phyloP scores from a whole-genome alignment of 768 basidiomycete species.

The Russula olivacea region DNA sequence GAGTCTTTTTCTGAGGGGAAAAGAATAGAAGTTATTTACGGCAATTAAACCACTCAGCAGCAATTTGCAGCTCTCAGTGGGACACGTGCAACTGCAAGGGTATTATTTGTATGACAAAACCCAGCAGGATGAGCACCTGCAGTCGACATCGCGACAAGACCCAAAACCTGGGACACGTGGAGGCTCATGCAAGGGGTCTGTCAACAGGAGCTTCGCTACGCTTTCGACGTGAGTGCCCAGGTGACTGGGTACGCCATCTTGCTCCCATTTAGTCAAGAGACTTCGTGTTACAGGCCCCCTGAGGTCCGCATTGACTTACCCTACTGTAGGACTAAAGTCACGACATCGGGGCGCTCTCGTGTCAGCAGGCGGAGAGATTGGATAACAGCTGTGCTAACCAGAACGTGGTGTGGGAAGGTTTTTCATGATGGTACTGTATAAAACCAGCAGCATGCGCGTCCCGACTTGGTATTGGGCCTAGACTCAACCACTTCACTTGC shows the following conservation, averaged over 20 bases:
- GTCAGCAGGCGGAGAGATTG: neutral
- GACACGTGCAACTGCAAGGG: conserved; percentile 49
- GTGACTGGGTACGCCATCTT: neutral
- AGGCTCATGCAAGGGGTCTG: neutral
- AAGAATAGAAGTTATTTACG: neutral
- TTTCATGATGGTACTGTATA: too few species aligned
- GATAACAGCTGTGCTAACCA: neutral
- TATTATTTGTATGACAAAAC: neutral
- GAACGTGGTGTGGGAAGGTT: neutral
- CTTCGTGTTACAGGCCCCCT: neutral
- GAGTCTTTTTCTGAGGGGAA: neutral
- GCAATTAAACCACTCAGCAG: conserved; percentile 36
- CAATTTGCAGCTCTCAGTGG: conserved; percentile 57
- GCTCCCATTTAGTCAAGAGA: neutral
- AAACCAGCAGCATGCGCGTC: neutral
- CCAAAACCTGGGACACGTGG: too few species aligned
- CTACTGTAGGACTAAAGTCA: too few species aligned
- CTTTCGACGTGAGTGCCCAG: neutral
- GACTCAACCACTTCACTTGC: neutral
- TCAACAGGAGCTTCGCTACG: neutral
- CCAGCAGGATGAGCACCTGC: neutral
- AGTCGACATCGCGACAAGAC: neutral
- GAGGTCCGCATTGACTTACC: neutral
- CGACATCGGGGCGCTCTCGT: neutral
- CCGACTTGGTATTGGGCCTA: neutral